Percentiles rank a stretch among this genome's conserved stretches.
These are phyloP conservation scores for Eurotiales sp. DNA, from an alignment of 2,329 filamentous ascomycete species.

Conservation along the genomic window DNA sequence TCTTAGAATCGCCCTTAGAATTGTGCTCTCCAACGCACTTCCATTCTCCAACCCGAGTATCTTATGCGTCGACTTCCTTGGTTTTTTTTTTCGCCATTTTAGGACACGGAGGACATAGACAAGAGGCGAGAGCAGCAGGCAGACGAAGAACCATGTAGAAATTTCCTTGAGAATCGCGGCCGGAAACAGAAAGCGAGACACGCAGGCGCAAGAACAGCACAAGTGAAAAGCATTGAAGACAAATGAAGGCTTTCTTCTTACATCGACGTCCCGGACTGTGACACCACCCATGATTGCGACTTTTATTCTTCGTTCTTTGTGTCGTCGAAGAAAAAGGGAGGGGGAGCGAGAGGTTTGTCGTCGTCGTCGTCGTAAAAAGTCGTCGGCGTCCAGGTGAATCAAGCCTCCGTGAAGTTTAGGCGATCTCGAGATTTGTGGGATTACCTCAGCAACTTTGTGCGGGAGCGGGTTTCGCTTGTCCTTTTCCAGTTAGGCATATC, in stretches of 20 bases:
- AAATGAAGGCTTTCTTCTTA: constrained; percentile 37
- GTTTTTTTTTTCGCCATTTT: not conserved
- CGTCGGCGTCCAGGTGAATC: not conserved
- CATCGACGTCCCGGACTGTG: constrained; percentile 64
- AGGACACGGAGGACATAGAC: constrained; percentile 4
- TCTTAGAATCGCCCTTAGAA: no score
- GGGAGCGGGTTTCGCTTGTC: constrained; percentile 35
- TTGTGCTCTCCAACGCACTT: no score
- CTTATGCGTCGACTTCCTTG: not conserved
- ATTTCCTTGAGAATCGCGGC: not conserved
- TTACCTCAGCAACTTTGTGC: constrained; percentile 20
- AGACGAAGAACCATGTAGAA: not conserved
- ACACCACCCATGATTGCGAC: constrained; percentile 63
- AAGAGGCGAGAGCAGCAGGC: not conserved
- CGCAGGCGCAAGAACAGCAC: constrained; percentile 17
- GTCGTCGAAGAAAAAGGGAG: constrained; percentile 20
- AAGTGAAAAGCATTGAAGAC: constrained; percentile 18
- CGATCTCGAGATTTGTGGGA: constrained; percentile 18
- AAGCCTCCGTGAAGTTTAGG: constrained; percentile 23
- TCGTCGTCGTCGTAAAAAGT: constrained; percentile 27
- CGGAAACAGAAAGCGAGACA: not conserved
- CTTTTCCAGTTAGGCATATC: constrained; percentile 33
- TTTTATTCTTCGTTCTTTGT: constrained; percentile 22
- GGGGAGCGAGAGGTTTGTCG: constrained; percentile 31
- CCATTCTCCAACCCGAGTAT: no score